Conservation (phyloP, 192 early-diverging fungal genomes). For the Coemansia aciculifera region DNA sequence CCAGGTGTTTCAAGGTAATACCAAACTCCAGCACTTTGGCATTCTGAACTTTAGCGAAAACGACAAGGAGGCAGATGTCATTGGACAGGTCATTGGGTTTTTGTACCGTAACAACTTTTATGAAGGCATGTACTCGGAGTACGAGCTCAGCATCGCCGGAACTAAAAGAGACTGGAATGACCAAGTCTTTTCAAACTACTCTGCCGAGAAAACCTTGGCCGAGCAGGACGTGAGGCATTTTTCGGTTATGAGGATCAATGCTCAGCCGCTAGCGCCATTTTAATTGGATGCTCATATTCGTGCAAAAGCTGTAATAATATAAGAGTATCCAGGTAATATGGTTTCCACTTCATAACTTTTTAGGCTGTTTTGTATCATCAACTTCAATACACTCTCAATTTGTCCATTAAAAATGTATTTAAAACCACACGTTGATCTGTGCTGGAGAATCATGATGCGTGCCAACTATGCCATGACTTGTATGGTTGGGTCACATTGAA, state of each 20-base stretch:
- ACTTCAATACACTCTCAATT: neutral
- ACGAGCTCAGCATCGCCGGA: neutral
- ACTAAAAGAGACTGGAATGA: slow-evolving; percentile 3
- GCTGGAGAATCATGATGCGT: neutral
- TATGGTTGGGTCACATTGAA: neutral
- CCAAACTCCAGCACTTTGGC: slow-evolving; percentile 7
- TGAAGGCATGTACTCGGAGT: slow-evolving; percentile 2
- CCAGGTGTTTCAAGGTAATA: neutral
- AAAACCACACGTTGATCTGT: neutral
- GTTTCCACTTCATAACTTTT: neutral
- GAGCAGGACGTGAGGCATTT: neutral
- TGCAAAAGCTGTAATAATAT: neutral
- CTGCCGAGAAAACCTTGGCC: neutral
- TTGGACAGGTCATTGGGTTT: slow-evolving; percentile 7
- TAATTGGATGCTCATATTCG: neutral
- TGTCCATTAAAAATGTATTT: neutral
- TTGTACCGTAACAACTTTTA: slow-evolving; percentile 4
- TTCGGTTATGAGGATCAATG: neutral
- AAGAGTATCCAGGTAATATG: neutral
- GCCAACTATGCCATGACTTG: neutral
- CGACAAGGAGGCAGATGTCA: neutral
- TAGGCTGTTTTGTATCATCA: neutral
- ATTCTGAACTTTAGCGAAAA: slow-evolving; percentile 8
- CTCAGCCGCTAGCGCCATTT: neutral
- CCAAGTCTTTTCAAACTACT: neutral